These are phyloP conservation scores for Gaeumannomyces sp. DNA, from an alignment of 2,329 filamentous ascomycete species.

Conservation along the genomic window DNA sequence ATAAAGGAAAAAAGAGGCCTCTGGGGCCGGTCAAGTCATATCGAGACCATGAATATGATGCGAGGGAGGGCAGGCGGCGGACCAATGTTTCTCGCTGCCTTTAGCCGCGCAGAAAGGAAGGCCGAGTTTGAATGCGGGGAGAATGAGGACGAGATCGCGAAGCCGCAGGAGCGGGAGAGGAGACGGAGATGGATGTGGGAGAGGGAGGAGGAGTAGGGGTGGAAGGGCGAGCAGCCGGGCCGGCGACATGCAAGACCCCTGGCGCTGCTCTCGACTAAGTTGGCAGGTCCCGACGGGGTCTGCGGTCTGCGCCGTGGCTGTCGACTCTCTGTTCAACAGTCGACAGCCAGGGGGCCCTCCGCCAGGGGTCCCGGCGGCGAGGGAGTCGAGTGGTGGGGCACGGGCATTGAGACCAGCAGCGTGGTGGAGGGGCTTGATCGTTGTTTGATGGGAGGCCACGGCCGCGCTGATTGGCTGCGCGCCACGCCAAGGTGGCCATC, in stretches of 20 bases:
- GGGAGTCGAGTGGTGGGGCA: conserved; percentile 9
- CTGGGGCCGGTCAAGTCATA: conserved; percentile 32
- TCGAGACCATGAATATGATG: conserved; percentile 31
- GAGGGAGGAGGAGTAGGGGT: conserved; percentile 6
- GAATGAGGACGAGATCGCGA: conserved; percentile 18
- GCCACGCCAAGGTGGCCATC: too few species aligned
- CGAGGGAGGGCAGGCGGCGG: conserved; percentile 8
- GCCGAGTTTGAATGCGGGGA: conserved; percentile 21
- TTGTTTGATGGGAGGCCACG: conserved; percentile 26
- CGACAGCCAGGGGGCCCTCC: too few species aligned
- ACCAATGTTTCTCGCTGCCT: background rate
- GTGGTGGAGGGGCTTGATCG: conserved; percentile 18
- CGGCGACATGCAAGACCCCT: conserved; percentile 10
- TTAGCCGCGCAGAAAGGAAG: background rate
- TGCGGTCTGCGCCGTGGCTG: too few species aligned
- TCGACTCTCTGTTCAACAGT: too few species aligned
- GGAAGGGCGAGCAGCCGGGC: conserved; percentile 11
- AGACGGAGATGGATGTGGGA: conserved; percentile 15
- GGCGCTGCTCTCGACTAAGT: background rate
- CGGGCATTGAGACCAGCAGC: conserved; percentile 20
- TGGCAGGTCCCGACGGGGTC: background rate
- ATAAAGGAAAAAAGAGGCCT: conserved; percentile 28
- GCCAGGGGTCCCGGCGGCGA: too few species aligned
- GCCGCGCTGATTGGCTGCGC: conserved; percentile 21
- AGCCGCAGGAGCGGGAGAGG: conserved; percentile 14